Percentiles rank a stretch among this genome's conserved stretches.
These are phyloP conservation scores for Eustoma russellianum DNA, from an alignment of 257 asterid species.

Conservation along the genomic window DNA sequence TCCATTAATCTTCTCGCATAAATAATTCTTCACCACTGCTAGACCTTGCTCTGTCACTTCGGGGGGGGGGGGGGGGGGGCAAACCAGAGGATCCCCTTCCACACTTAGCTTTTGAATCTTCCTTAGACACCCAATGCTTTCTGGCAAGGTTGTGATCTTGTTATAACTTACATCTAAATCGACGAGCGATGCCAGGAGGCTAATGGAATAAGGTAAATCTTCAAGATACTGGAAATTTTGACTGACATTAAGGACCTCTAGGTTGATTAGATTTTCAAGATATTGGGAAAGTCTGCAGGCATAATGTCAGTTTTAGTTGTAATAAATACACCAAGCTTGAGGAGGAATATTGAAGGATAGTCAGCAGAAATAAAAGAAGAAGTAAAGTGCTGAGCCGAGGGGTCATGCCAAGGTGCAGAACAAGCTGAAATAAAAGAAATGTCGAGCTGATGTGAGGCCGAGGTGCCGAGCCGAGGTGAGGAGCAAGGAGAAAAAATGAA, in stretches of 20 bases:
- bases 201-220: constrained; percentile 62
- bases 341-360: too few relatives aligned
- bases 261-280: constrained; percentile 74
- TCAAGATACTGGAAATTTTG: constrained; percentile 72
- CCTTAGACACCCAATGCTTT: constrained; percentile 70
- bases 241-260: constrained; percentile 59
- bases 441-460: too few relatives aligned
- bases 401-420: too few relatives aligned
- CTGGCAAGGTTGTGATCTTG: constrained; percentile 48
- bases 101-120: constrained; percentile 59
- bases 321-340: too few relatives aligned
- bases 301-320: too few relatives aligned
- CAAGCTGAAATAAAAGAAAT: too few relatives aligned
- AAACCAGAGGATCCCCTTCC: constrained; percentile 67
- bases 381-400: too few relatives aligned
- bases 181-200: constrained; percentile 62
- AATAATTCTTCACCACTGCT: constrained; percentile 38
- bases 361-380: too few relatives aligned
- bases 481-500: too few relatives aligned
- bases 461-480: too few relatives aligned
- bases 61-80: constrained; percentile 20
- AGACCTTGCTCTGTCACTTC: constrained; percentile 66
- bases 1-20: constrained; percentile 61
- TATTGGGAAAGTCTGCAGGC: too few relatives aligned
- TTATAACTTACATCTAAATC: constrained; percentile 85